phyloP scores from a whole-genome alignment of 495 filamentous ascomycete species.

The Penicillium chermesinum region DNA sequence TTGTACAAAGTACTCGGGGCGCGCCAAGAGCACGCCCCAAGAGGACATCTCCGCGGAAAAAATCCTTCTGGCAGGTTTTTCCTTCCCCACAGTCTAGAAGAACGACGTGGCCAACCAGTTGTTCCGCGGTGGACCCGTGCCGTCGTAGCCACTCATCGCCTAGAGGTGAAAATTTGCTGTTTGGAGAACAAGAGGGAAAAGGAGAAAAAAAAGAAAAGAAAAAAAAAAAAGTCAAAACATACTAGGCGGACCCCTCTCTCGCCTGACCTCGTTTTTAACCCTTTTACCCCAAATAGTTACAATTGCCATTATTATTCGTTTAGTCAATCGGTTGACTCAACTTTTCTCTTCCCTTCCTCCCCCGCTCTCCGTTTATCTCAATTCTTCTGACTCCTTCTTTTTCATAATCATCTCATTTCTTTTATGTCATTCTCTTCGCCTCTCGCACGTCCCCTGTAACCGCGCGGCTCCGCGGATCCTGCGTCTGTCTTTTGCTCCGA shows the following conservation, averaged over 20 bases:
- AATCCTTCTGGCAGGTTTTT: slow-evolving; percentile 1
- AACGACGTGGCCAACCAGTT: slow-evolving; percentile 4
- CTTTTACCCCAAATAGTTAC: slow-evolving; percentile 1
- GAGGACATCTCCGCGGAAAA: slow-evolving; percentile 12
- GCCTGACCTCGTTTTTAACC: slow-evolving; percentile 9
- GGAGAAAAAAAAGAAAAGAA: slow-evolving; percentile 12
- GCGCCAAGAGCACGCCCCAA: too few species aligned
- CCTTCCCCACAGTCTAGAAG: neutral
- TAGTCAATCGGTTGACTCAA: slow-evolving; percentile 34
- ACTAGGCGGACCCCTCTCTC: slow-evolving; percentile 17
- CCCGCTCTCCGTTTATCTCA: slow-evolving; percentile 25
- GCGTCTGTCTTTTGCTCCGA: slow-evolving; percentile 24
- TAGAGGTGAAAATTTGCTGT: slow-evolving; percentile 4
- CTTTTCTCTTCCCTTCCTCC: slow-evolving; percentile 17
- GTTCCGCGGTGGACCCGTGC: slow-evolving; percentile 14
- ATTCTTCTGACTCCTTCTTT: slow-evolving; percentile 33
- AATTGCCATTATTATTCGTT: slow-evolving; percentile 23
- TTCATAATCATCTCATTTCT: slow-evolving; percentile 33
- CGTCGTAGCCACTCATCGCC: slow-evolving; percentile 12
- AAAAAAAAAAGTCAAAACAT: slow-evolving; percentile 13
- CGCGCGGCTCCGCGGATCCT: slow-evolving; percentile 45
- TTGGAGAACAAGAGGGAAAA: slow-evolving; percentile 4
- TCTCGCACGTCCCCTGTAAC: slow-evolving; percentile 36
- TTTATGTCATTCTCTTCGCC: slow-evolving; percentile 41
- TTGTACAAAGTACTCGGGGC: too few species aligned